A percentile compares a stretch with the other conserved stretches of the same genome.
Evolutionary conservation across 2,329 filamentous ascomycete genomes (phyloP).

Genomic region (Aspergillus tamarii): DNA sequence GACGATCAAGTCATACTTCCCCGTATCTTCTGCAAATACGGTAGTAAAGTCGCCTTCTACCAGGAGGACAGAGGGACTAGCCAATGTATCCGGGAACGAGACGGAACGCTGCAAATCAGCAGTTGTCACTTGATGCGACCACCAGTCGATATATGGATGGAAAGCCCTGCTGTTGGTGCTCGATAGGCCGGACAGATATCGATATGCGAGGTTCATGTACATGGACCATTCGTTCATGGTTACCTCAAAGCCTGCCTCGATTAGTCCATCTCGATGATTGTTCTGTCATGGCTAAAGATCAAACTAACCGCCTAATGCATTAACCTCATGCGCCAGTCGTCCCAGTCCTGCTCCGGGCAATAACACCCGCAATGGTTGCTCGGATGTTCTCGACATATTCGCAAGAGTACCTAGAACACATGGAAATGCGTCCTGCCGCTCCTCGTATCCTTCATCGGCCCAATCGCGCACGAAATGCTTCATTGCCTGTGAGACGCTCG

Average conservation of each 20-base stretch:
- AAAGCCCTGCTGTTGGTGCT: constrained; percentile 29
- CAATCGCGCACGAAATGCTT: constrained; percentile 64
- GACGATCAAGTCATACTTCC: constrained; percentile 53
- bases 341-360: constrained; percentile 59
- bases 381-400: constrained; percentile 6
- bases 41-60: constrained; percentile 62
- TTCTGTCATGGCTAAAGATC: background rate
- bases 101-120: constrained; percentile 52
- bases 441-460: constrained; percentile 52
- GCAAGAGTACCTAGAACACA: constrained; percentile 36
- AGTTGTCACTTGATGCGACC: constrained; percentile 59
- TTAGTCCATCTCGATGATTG: background rate
- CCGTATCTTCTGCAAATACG: constrained; percentile 29
- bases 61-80: constrained; percentile 41
- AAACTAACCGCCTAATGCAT: constrained; percentile 42
- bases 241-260: constrained; percentile 51
- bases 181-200: constrained; percentile 48
- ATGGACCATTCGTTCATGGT: constrained; percentile 62
- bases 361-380: constrained; percentile 43
- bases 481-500: constrained; percentile 56
- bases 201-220: constrained; percentile 60
- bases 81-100: constrained; percentile 47
- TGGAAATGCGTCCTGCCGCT: constrained; percentile 47
- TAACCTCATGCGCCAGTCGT: constrained; percentile 56
- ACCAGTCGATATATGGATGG: constrained; percentile 59